Evolutionary conservation across 495 filamentous ascomycete genomes (phyloP), one percentile per base, ranked within the genome.

Genomic region (Aspergillus carlsbadensis): DNA sequence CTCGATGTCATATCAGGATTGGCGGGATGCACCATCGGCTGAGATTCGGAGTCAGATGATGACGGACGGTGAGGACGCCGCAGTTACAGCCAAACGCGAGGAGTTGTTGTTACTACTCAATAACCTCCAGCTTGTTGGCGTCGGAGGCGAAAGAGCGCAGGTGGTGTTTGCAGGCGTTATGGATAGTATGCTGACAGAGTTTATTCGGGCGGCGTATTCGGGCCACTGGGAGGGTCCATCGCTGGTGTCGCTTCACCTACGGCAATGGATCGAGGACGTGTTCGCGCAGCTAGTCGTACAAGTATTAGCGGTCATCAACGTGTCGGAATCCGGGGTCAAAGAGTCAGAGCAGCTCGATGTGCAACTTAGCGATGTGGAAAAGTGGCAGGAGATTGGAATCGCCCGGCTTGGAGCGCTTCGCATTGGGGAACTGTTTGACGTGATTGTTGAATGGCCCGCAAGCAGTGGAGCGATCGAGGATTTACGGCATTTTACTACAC

Each of bases 401-500:
- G 83, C 86, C 6, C 81, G 89, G 21, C 77, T 96, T n/a, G 92
- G 91, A 4, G 80, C 82, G 37, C 79, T 94, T 21, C 85, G 93
- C 29, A 90, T 88, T 10, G 77, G 83, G 2, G 90, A 96, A 64
- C 75, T 98, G 6, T 98, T 97, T 60, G 87, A 96, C 58, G 89
- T 96, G 49, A 85, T 96, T 41, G 80, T 92, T 34, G 83, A 85
- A 20, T 97, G 94, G 94, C 89, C 91, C 24, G 70, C 70, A 8
- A 91, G 87, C 57, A 79, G 79, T 29, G 90, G 89, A n/a, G 92
- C 89, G 5, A 84, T 97, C 43, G 84, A 93, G 50, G 94, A 98
- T 69, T 64, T 89, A 43, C 86, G 85, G 57, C 77, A 74, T 49
- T 83, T 84, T 63, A 67, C 85, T 67, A 71, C 83, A 67, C 64